phyloP scores from a whole-genome alignment of 768 basidiomycete species.

The Pholiota molesta region DNA sequence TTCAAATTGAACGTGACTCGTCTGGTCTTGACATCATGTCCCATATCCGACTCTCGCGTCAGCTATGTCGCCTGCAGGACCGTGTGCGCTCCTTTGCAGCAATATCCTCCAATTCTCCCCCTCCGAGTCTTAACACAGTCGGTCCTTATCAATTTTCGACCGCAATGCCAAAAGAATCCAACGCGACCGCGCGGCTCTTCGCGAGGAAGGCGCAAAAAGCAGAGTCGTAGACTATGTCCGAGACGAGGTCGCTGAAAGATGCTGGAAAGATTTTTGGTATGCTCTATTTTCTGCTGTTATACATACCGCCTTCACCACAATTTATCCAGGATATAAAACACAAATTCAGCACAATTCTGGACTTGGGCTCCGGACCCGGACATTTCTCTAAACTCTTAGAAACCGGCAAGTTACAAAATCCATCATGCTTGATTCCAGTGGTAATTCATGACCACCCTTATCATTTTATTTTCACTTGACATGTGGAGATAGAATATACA shows the following conservation, averaged over 20 bases:
- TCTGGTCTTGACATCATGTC: neutral
- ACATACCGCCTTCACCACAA: neutral
- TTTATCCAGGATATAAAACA: slow-evolving; percentile 83
- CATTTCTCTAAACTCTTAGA: slow-evolving; percentile 88
- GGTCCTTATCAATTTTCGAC: slow-evolving; percentile 87
- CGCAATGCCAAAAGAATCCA: slow-evolving; percentile 76
- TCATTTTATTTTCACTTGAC: slow-evolving; percentile 1
- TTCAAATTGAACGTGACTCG: neutral
- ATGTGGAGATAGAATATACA: slow-evolving; percentile 51
- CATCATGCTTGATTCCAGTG: slow-evolving; percentile 85
- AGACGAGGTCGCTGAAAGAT: slow-evolving; percentile 89
- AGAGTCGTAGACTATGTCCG: slow-evolving; percentile 89
- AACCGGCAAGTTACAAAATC: slow-evolving; percentile 64
- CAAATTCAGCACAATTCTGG: slow-evolving; percentile 77
- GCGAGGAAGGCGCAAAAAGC: slow-evolving; percentile 61
- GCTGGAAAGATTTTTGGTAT: slow-evolving; percentile 87
- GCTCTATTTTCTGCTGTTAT: slow-evolving; percentile 13
- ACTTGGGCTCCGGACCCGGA: slow-evolving; percentile 90
- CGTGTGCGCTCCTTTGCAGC: slow-evolving; percentile 50
- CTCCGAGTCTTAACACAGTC: slow-evolving; percentile 46
- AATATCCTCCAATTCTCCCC: slow-evolving; percentile 44
- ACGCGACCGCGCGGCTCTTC: slow-evolving; percentile 69
- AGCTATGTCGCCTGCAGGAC: slow-evolving; percentile 10
- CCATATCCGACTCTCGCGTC: slow-evolving; percentile 15
- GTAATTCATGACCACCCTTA: slow-evolving; percentile 44